phyloP scores from a whole-genome alignment of 106 monocot genomes.

The Dendrobium huoshanense region DNA sequence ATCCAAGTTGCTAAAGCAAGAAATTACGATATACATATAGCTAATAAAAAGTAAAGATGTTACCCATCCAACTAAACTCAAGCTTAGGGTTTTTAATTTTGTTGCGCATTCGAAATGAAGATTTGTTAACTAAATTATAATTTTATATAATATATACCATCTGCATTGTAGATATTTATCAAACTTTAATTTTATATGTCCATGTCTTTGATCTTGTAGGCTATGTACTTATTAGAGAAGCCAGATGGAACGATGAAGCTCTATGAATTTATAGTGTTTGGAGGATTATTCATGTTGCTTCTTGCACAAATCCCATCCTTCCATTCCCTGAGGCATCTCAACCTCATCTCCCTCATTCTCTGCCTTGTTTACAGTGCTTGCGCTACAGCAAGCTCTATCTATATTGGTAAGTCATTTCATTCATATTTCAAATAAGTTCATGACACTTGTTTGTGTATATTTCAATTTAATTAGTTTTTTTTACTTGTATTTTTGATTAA shows the following conservation, averaged over 20 bases:
- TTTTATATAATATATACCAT: too few relatives aligned
- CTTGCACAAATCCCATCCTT: slow-evolving; percentile 85
- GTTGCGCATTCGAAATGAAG: too few relatives aligned
- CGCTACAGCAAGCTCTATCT: slow-evolving; percentile 62
- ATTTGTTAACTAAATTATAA: too few relatives aligned
- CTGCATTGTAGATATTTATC: too few relatives aligned
- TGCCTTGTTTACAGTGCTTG: slow-evolving; percentile 71
- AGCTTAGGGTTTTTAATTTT: too few relatives aligned
- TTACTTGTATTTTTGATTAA: background rate
- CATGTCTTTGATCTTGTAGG: slow-evolving; percentile 19
- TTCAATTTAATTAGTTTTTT: background rate
- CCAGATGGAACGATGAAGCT: slow-evolving; percentile 51
- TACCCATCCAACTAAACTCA: too few relatives aligned
- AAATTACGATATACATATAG: too few relatives aligned
- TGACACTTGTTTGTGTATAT: too few relatives aligned
- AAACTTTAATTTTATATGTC: too few relatives aligned
- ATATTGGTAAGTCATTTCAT: slow-evolving; percentile 27
- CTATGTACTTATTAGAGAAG: slow-evolving; percentile 57
- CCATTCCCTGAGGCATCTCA: slow-evolving; percentile 80
- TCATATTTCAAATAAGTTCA: background rate
- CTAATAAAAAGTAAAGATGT: too few relatives aligned
- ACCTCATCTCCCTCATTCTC: slow-evolving; percentile 66
- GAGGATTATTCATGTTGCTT: slow-evolving; percentile 60
- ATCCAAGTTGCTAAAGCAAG: too few relatives aligned
- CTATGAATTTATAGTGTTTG: slow-evolving; percentile 56